Conservation (phyloP, 352 stramenopile genomes). For the Phytophthora sp. region DNA sequence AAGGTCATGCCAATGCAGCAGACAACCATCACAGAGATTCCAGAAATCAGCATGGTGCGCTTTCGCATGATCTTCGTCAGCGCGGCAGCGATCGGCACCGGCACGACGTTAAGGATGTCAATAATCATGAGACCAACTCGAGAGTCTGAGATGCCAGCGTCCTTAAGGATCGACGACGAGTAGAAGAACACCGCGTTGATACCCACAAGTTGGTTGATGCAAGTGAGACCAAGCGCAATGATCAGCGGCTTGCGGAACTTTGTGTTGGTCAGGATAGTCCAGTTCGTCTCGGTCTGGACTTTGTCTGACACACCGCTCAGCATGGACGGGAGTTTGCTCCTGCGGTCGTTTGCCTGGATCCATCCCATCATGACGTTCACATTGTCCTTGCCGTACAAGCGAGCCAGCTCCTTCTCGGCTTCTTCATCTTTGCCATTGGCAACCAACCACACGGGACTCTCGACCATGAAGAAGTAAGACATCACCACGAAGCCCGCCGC, state of each 20-base stretch:
- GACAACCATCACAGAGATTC: slow-evolving; percentile 45
- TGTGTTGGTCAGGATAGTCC: slow-evolving; percentile 25
- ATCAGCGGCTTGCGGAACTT: slow-evolving; percentile 44
- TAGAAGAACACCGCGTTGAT: slow-evolving; percentile 78
- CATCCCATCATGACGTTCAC: slow-evolving; percentile 35
- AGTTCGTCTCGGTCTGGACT: slow-evolving; percentile 19
- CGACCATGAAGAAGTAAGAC: slow-evolving; percentile 44
- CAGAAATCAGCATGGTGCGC: slow-evolving; percentile 44
- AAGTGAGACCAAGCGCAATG: slow-evolving; percentile 44
- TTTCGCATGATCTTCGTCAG: slow-evolving; percentile 44
- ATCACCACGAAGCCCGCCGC: slow-evolving; percentile 28
- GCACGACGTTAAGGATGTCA: slow-evolving; percentile 54
- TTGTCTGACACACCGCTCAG: slow-evolving; percentile 4
- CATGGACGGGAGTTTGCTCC: slow-evolving; percentile 30
- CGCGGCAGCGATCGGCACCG: slow-evolving; percentile 34
- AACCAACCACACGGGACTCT: slow-evolving; percentile 54
- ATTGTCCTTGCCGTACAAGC: slow-evolving; percentile 44
- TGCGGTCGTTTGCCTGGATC: slow-evolving; percentile 32
- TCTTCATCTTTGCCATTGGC: slow-evolving; percentile 33
- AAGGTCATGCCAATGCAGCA: slow-evolving; percentile 54
- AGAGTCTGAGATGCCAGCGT: slow-evolving; percentile 51
- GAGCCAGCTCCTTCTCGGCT: slow-evolving; percentile 27
- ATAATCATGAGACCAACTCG: slow-evolving; percentile 62
- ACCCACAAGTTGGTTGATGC: slow-evolving; percentile 64
- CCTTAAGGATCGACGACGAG: slow-evolving; percentile 62